phyloP scores from a whole-genome alignment of 2,329 filamentous ascomycete species.

The Thielaviopsis musarum region DNA sequence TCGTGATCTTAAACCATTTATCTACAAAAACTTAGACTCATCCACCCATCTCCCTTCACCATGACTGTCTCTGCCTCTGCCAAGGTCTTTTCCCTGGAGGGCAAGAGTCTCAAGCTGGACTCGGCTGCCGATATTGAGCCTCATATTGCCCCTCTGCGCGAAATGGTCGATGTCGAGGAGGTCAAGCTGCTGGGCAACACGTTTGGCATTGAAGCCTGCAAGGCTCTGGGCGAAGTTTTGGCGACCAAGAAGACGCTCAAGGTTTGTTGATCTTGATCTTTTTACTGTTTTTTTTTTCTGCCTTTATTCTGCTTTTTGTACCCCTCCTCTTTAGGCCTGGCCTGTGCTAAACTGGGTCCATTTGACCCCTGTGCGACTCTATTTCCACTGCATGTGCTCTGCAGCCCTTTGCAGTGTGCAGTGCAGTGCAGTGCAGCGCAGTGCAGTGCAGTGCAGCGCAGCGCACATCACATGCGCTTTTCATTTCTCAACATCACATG shows the following conservation, averaged over 20 bases:
- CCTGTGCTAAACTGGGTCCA: not conserved
- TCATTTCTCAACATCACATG: not conserved
- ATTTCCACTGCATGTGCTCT: not conserved
- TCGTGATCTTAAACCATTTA: not conserved
- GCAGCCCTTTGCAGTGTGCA: not conserved
- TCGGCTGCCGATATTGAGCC: slow-evolving; percentile 72
- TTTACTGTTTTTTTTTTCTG: not conserved
- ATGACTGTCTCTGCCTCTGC: slow-evolving; percentile 31
- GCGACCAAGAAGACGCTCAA: slow-evolving; percentile 69
- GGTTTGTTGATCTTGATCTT: slow-evolving; percentile 26
- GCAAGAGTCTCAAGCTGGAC: slow-evolving; percentile 83
- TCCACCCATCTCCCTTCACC: not conserved
- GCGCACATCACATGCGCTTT: not conserved
- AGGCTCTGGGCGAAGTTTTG: slow-evolving; percentile 68
- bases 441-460: too few relatives aligned
- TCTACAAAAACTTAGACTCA: not conserved
- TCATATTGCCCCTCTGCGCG: slow-evolving; percentile 59
- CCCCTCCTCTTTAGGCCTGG: not conserved
- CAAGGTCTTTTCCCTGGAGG: slow-evolving; percentile 78
- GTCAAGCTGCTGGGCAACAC: slow-evolving; percentile 83
- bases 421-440: too few relatives aligned
- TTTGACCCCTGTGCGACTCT: not conserved
- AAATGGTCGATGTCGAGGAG: slow-evolving; percentile 63
- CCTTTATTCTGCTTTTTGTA: not conserved
- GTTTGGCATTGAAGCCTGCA: slow-evolving; percentile 72